Evolutionary conservation across 2,329 filamentous ascomycete genomes (phyloP), one percentile per base, ranked within the genome.

Genomic region (Diplodia seriata): DNA sequence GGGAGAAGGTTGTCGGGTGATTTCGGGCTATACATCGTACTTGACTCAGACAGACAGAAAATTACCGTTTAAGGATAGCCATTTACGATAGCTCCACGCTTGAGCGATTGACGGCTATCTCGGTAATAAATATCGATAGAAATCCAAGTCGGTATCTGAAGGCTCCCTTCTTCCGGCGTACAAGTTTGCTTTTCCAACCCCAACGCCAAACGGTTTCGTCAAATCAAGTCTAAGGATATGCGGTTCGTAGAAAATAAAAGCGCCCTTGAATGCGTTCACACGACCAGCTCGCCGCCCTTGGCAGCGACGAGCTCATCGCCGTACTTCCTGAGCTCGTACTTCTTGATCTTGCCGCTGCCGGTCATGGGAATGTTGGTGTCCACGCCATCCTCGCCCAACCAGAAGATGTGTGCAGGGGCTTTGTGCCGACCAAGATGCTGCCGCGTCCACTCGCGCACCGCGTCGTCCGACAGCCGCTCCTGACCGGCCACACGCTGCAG

Each of bases 391-490:
- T 81, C 81, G 0, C 91, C 91, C 31, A 94, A 83, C 85, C 91
- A 92, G 75, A 93, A 93, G n/a, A 94, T 76, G 76, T 93, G 86
- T 9, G 86, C 82, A 0, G 91, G 91, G 3, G 89, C 88, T 71
- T 82, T 82, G 66, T 81, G 80, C 49, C 79, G 70, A 1, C 79
- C 79, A 36, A 81, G 68, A 4, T 75, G 75, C 61, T 78, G 72
- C 59, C 77, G 75, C 2, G 77, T 77, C 79, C 79, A 81, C 12
- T 66, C 71, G 66, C 76, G 76, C 2, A 81, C 72, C 31, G 76
- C 76, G 11, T 78, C 75, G 8, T 79, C 71, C 9, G 55, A 67
- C 1, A 74, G 77, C 59, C 74, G 76, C 7, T 71, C 67, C 14
- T 59, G 2, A 69, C 40, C 49, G 8, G 20, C 29, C 67, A 2